These are phyloP conservation scores for Colletotrichum aenigma DNA, from an alignment of 2,329 filamentous ascomycete species.

Conservation along the genomic window DNA sequence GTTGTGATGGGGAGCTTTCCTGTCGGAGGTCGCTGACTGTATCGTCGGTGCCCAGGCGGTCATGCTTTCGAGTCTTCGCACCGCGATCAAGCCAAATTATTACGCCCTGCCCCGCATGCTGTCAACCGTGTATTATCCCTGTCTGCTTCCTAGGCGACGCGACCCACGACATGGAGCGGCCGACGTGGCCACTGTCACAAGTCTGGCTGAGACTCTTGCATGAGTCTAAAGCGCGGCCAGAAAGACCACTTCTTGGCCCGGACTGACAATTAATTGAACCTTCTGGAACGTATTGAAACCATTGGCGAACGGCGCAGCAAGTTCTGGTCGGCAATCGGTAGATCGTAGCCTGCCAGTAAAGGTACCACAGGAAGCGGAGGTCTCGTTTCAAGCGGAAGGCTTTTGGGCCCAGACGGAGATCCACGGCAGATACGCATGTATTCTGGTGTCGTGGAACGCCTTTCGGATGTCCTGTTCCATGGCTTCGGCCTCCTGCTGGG, in stretches of 20 bases:
- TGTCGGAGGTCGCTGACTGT: background rate
- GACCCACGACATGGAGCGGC: background rate
- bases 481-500: constrained; percentile 34
- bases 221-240: background rate
- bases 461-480: constrained; percentile 34
- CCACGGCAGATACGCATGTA: constrained; percentile 39
- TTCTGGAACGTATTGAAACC: background rate
- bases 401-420: constrained; percentile 43
- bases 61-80: background rate
- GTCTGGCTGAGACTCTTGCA: background rate
- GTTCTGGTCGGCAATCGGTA: background rate
- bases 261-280: background rate
- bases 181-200: background rate
- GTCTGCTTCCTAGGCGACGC: background rate
- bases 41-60: background rate
- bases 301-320: background rate
- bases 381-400: constrained; percentile 22
- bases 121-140: background rate
- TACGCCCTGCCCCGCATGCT: background rate
- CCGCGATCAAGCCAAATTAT: background rate
- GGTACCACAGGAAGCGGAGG: background rate
- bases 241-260: background rate
- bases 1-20: background rate
- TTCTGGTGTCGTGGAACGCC: constrained; percentile 33
- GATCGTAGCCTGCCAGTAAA: background rate